Evolutionary conservation across 2,329 filamentous ascomycete species (phyloP), one percentile per base, ranked within the genome.

Genomic region (Cladorrhinum sp.): DNA sequence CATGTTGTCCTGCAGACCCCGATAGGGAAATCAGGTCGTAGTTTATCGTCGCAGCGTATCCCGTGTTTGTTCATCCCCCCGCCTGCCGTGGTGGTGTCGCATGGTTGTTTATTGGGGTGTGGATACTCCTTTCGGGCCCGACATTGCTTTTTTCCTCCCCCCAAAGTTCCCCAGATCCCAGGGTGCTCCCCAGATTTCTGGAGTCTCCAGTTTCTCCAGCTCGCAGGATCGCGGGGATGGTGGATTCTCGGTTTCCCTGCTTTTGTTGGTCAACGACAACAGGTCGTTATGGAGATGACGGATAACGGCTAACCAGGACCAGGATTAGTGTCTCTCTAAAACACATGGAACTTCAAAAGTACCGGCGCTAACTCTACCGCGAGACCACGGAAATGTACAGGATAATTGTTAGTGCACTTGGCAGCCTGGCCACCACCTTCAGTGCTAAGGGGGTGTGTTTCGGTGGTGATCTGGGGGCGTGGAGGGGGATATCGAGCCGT

Each of bases 391-490:
- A 46, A 46, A 46, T 46, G 42, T 21, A 46, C 42, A 21, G 42
- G 42, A 46, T 46, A 46, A 46, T 46, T 46, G 42, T 46, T 46
- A 46, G 42, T 46, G 42, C 42, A 21, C 52, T 42, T 56, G 52
- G 60, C 54, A 30, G 39, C 39, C 14, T 26, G 23, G 21, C 36
- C 30, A 39, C 8, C 18, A 4, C 7, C 12, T 33, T 55, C 54
- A 55, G 61, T 55, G 18, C 33, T 16, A 42, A 14, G 60, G 39
- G 60, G 60, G n/a, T n/a, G n/a, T n/a, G n/a, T n/a, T n/a, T n/a
- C n/a, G n/a, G n/a, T n/a, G 57, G 30, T 30, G 24, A 21, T n/a
- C 33, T 12, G 4, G 33, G 28, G 54, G 30, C 9, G 55, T 57
- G 55, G 28, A 57, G 20, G 26, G 36, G 48, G 46, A 36, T 33